These are phyloP conservation scores for Talaromyces sp. DNA, from an alignment of 2,329 filamentous ascomycete species.

Conservation along the genomic window DNA sequence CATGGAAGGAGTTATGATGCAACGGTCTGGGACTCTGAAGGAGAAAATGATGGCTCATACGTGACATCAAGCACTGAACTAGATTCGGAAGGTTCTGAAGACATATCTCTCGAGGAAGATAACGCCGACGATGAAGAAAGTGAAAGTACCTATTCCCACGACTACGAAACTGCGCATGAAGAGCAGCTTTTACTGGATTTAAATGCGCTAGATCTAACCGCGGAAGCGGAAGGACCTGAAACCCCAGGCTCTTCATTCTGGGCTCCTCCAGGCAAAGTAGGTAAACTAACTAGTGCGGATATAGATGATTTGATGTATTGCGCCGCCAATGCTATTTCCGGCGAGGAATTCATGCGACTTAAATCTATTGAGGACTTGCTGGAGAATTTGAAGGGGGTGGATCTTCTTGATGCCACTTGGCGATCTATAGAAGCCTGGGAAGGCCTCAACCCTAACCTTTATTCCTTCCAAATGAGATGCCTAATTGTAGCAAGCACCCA, in stretches of 20 bases:
- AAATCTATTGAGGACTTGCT: background rate
- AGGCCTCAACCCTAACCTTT: background rate
- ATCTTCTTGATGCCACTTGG: slow-evolving; percentile 8
- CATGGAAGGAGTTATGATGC: background rate
- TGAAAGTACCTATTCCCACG: background rate
- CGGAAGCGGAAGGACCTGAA: background rate
- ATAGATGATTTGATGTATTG: background rate
- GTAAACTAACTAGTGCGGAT: background rate
- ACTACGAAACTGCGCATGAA: background rate
- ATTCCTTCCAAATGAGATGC: background rate
- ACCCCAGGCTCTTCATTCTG: background rate
- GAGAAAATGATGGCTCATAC: background rate
- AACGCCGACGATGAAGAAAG: slow-evolving; percentile 3
- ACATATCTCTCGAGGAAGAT: background rate
- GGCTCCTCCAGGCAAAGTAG: background rate
- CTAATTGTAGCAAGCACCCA: background rate
- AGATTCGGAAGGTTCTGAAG: background rate
- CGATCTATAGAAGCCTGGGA: slow-evolving; percentile 3
- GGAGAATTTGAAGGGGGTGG: background rate
- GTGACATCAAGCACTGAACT: background rate
- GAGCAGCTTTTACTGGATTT: background rate
- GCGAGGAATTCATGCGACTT: background rate
- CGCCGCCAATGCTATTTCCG: slow-evolving; percentile 1
- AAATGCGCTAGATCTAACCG: too few species aligned
- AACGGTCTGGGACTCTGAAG: background rate